phyloP scores from a whole-genome alignment of 1,284 basidiomycete species.

The Fistulinella staudtii region DNA sequence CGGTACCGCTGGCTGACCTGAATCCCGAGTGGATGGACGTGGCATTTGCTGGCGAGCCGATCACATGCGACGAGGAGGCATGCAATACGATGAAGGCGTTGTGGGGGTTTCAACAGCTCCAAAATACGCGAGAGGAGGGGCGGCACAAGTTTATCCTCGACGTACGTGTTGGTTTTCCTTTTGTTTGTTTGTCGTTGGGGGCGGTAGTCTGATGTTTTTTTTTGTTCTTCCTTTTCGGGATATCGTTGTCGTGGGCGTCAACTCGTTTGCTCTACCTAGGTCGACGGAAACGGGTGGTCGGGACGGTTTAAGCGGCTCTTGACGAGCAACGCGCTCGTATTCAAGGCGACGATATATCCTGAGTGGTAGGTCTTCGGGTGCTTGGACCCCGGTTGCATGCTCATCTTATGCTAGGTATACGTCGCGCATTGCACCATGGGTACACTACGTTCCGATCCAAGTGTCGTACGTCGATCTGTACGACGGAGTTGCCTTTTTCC shows the following conservation, averaged over 20 bases:
- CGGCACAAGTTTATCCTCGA: conserved; percentile 65
- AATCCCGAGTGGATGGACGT: conserved; percentile 56
- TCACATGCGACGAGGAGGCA: conserved; percentile 40
- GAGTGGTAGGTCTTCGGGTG: conserved; percentile 46
- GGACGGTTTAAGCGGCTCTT: conserved; percentile 65
- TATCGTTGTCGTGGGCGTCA: too few species aligned
- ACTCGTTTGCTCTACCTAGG: too few species aligned
- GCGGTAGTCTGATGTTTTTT: too few species aligned
- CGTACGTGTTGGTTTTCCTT: conserved; percentile 45
- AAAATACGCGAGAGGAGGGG: conserved; percentile 45
- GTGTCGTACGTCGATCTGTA: conserved; percentile 52
- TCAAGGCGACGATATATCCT: conserved; percentile 62
- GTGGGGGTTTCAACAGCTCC: conserved; percentile 47
- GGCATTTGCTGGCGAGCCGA: conserved; percentile 48
- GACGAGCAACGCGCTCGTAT: conserved; percentile 56
- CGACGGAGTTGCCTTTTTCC: conserved; percentile 57
- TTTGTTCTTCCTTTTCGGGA: too few species aligned
- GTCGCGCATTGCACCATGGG: conserved; percentile 50
- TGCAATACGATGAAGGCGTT: conserved; percentile 42
- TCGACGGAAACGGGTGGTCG: conserved; percentile 71
- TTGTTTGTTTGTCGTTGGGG: too few species aligned
- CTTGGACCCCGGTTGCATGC: neutral
- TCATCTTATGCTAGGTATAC: conserved; percentile 27
- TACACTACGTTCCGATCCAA: conserved; percentile 61
- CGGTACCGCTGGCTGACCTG: conserved; percentile 35